Base-by-base conservation (phyloP, 257 asterid species). In the Penstemon barbatus region DNA sequence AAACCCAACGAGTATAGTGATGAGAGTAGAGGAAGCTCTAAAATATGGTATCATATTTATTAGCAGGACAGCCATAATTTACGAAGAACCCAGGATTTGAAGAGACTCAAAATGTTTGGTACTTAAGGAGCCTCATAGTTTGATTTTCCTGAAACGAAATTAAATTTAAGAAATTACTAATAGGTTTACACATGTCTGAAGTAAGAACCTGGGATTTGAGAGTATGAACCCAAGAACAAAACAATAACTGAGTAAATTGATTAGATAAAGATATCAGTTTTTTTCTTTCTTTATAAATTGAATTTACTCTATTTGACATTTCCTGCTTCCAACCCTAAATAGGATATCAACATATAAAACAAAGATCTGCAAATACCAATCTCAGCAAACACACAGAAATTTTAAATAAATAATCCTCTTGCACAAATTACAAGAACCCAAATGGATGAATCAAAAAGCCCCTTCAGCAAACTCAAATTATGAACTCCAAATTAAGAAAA, bases 1-100 rank as follows among this genome's bases (percentile, higher is more conserved):
- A 54, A 87, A 74, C 80, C 84, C 81, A 64, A 76, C 11, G 46
- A 82, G 58, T 56, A 77, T 71, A 62, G 38, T 58, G 40, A 72
- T 53, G 63, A 74, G 74, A 79, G 73, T 71, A 66, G 63, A 11
- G 61, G 69, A 60, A 52, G 71, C 83, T 70, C 72, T 52, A 40
- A 48, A 48, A 55, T 64, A 55, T 55, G 67, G 61, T 54, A 62
- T 63, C 87, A 79, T 81, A 48, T 69, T 71, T 55, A 44, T 55
- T 33, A 46, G 45, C 49, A 63, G 38, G 63, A 56, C 57, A 55
- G 76, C 74, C 78, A 79, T 49, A 42, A 44, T 62, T 33, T 25
- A n/a, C 52, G 63, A 61, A 45, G 45, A 42, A 38, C 19, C 46
- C 7, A 49, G 57, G 57, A 68, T 43, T 42, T 11, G 54, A 57